Percentiles rank a stretch among this genome's conserved stretches.
These are phyloP conservation scores for Triadica sebifera DNA, from an alignment of 345 rosid genomes.

Conservation along the genomic window DNA sequence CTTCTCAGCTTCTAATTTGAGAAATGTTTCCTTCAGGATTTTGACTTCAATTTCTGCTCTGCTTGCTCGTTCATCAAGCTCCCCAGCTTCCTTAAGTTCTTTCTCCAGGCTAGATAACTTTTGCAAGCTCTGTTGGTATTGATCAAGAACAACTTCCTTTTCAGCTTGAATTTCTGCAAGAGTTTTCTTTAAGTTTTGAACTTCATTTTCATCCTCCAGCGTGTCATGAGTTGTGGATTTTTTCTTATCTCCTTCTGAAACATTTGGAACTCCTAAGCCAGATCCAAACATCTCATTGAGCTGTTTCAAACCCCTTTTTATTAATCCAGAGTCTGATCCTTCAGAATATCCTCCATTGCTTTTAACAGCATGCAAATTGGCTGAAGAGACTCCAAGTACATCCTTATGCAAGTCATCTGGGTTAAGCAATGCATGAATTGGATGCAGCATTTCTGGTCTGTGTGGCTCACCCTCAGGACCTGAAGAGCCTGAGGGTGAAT, in stretches of 20 bases:
- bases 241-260: slow-evolving; percentile 27
- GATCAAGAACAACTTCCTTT: slow-evolving; percentile 25
- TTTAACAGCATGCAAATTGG: neutral
- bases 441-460: slow-evolving; percentile 33
- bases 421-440: slow-evolving; percentile 39
- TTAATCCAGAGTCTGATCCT: slow-evolving; percentile 38
- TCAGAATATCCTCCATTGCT: slow-evolving; percentile 30
- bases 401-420: slow-evolving; percentile 43
- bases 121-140: slow-evolving; percentile 30
- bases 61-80: slow-evolving; percentile 33
- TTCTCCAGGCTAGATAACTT: slow-evolving; percentile 30
- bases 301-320: slow-evolving; percentile 66
- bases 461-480: slow-evolving; percentile 23
- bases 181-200: slow-evolving; percentile 22
- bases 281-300: slow-evolving; percentile 51
- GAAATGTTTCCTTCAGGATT: slow-evolving; percentile 27
- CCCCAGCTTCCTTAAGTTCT: slow-evolving; percentile 26
- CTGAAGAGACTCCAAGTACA: slow-evolving; percentile 34
- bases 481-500: slow-evolving; percentile 18
- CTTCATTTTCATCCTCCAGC: slow-evolving; percentile 14
- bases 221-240: slow-evolving; percentile 24
- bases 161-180: slow-evolving; percentile 31
- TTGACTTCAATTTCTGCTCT: slow-evolving; percentile 33
- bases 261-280: slow-evolving; percentile 22
- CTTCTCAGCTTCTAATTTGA: slow-evolving; percentile 30